Evolutionary conservation across 192 early-diverging fungal genomes (phyloP).

Genomic region (Coemansia sp.): DNA sequence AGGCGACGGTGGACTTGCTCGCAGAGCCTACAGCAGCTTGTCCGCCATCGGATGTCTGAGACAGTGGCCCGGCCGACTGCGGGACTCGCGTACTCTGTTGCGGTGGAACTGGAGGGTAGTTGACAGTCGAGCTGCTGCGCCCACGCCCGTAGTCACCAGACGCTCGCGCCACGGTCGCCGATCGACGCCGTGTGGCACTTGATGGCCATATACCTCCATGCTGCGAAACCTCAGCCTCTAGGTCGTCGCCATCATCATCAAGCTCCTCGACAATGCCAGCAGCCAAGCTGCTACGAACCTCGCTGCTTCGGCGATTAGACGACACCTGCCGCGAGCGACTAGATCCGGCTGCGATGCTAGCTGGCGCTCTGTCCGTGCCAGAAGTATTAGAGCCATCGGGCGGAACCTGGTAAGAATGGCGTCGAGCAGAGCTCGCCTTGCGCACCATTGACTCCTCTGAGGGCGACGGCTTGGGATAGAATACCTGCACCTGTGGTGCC

Average conservation of each 20-base stretch:
- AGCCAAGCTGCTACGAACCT: neutral
- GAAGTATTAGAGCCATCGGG: neutral
- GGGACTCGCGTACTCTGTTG: neutral
- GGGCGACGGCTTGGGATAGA: conserved; percentile 22
- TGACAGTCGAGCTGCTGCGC: neutral
- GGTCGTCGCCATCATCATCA: conserved; percentile 2
- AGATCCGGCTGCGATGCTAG: neutral
- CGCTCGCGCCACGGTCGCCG: conserved; percentile 43
- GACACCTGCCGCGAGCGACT: conserved; percentile 4
- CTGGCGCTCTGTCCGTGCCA: neutral
- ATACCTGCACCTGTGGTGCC: conserved; percentile 37
- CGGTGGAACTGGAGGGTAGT: neutral
- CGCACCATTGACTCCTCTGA: conserved; percentile 9
- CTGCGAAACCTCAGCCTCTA: neutral
- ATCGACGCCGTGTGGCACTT: conserved; percentile 24
- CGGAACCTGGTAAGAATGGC: conserved; percentile 43
- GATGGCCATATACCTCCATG: conserved; percentile 11
- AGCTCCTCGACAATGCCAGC: neutral
- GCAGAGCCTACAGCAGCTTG: neutral
- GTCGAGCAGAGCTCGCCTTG: conserved; percentile 31
- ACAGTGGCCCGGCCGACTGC: neutral
- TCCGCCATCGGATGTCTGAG: neutral
- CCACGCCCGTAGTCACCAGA: neutral
- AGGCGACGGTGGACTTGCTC: conserved; percentile 22
- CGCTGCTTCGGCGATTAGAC: neutral